Evolutionary conservation across 805 yeast genomes (phyloP), one percentile per base, ranked within the genome.

Genomic region (Teunomyces tritomae): DNA sequence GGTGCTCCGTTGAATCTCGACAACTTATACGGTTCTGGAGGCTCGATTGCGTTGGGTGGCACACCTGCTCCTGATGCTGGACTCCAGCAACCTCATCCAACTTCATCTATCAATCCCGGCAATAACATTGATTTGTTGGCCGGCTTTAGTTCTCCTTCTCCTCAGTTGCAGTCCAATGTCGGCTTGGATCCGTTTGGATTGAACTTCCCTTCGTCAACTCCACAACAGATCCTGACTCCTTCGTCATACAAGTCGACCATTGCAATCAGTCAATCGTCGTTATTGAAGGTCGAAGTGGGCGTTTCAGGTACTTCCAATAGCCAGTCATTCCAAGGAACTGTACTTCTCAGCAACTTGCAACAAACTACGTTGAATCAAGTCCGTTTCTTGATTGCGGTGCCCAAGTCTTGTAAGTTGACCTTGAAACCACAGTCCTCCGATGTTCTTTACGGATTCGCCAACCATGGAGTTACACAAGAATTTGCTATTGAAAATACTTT

Each of bases 341-440:
- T 80, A 8, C 61, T 64, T 44, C 77, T 83, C 56, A 74, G 86
- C 43, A 86, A 85, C 64, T 51, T 70, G 7, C 68, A 73, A 41
- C 57, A 73, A 39, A 54, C 70, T 6, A 63, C 78, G 11, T 63
- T 86, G 29, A 64, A 77, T 6, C 73, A 76, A 49, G 63, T 87
- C 39, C 78, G 80, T 49, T 80, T 85, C 54, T 72, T 82, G 59
- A 64, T 86, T 33, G 94, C 96, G 0, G 89, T 83, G 28, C 89
- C 95, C 46, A 84, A 82, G 57, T 59, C 77, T 6, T 77, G 84
- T 58, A 71, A 71, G 43, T 71, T 87, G 52, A 75, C 71, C 45
- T 74, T 87, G 60, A 72, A 76, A 48, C 83, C 90, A 1, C 90
- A 85, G 62, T 74, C 85, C 7, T 75, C 79, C 45, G 80, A 78